Conservation (phyloP, 306 rosid species). For the Acacia melanoxylon region DNA sequence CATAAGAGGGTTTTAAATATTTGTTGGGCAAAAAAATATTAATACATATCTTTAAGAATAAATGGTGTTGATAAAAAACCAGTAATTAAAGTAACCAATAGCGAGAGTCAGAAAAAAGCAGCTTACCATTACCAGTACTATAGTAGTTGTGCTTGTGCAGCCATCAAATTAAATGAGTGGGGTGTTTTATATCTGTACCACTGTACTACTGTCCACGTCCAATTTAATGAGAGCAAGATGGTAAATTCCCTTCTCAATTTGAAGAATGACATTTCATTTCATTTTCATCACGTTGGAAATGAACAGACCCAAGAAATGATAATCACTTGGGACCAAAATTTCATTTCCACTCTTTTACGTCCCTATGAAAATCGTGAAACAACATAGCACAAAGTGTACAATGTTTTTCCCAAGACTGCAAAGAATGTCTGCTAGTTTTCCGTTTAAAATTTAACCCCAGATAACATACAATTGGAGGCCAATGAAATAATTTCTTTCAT, state of each 20-base stretch:
- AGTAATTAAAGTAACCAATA: background rate
- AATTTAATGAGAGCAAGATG: background rate
- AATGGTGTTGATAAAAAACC: background rate
- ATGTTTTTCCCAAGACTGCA: background rate
- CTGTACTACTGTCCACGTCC: background rate
- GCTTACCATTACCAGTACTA: background rate
- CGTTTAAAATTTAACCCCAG: background rate
- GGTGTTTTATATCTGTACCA: background rate
- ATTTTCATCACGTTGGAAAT: background rate
- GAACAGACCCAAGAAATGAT: background rate
- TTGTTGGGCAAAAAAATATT: background rate
- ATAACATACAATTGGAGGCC: background rate
- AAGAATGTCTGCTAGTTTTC: background rate
- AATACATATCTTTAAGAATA: background rate
- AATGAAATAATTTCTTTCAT: slow-evolving; percentile 26
- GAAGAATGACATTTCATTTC: background rate
- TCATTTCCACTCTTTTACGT: background rate
- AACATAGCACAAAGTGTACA: background rate
- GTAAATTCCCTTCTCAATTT: background rate
- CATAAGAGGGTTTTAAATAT: background rate
- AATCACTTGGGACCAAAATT: background rate
- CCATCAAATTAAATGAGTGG: background rate
- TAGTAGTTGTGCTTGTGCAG: background rate
- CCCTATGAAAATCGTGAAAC: background rate
- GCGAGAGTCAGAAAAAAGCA: background rate